Conservation (phyloP, 148 eudicot genomes). For the Gaultheria prostrata region DNA sequence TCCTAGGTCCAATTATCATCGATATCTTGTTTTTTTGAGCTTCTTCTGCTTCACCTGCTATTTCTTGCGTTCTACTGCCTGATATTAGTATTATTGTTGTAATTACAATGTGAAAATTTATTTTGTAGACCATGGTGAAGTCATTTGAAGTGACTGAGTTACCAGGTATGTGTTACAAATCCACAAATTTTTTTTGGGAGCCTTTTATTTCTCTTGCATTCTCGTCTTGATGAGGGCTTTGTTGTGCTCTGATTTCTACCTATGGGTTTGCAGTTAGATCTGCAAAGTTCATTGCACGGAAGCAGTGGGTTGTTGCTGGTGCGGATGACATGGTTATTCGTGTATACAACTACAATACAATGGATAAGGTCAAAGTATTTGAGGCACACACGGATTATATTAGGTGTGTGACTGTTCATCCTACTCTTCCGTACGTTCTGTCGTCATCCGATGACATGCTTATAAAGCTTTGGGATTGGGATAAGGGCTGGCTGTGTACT, state of each 20-base stretch:
- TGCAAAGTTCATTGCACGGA: constrained; percentile 76
- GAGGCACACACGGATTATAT: constrained; percentile 94
- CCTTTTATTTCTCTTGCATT: not conserved
- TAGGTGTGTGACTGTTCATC: constrained; percentile 93
- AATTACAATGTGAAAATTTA: not conserved
- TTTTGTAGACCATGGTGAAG: constrained; percentile 49
- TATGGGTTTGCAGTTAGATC: constrained; percentile 62
- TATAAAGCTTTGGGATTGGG: constrained; percentile 99
- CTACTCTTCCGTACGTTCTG: constrained; percentile 86
- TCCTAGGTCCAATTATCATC: not conserved
- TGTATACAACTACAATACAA: constrained; percentile 84
- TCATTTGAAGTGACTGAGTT: constrained; percentile 58
- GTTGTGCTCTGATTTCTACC: constrained; percentile 4
- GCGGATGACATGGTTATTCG: constrained; percentile 88
- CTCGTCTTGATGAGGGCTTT: constrained; percentile 17
- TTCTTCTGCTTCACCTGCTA: not conserved
- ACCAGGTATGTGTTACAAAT: constrained; percentile 32
- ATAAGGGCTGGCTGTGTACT: constrained; percentile 85
- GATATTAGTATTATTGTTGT: not conserved
- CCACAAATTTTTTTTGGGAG: not conserved
- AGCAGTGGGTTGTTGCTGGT: constrained; percentile 97
- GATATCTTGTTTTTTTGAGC: not conserved
- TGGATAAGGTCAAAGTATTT: constrained; percentile 82
- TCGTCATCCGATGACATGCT: constrained; percentile 99
- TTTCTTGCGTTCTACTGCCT: not conserved